Percentiles rank a stretch among this genome's conserved stretches.
Conservation (phyloP, 352 stramenopile species). For the Pythium phragmiticola region DNA sequence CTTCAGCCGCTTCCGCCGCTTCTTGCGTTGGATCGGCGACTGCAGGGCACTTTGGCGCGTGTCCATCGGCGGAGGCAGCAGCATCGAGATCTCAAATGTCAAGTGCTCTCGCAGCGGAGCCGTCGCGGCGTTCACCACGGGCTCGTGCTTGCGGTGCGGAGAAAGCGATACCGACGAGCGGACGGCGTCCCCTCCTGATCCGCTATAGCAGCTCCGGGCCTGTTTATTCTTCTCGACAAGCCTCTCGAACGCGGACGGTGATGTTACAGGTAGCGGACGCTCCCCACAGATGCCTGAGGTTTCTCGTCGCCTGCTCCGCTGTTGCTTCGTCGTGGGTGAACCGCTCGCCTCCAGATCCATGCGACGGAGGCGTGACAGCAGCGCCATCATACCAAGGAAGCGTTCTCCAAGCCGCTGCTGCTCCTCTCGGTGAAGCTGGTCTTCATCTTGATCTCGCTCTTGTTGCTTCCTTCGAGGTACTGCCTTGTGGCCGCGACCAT, state of each 20-base stretch:
- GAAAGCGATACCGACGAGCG: slow-evolving; percentile 2
- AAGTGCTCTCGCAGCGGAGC: slow-evolving; percentile 41
- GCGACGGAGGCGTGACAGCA: slow-evolving; percentile 41
- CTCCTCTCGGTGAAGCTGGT: slow-evolving; percentile 15
- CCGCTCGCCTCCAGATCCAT: slow-evolving; percentile 22
- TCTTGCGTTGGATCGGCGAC: slow-evolving; percentile 48
- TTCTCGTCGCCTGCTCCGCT: not conserved
- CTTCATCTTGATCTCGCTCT: not conserved
- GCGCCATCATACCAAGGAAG: slow-evolving; percentile 59
- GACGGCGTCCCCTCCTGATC: slow-evolving; percentile 5
- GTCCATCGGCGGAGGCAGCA: slow-evolving; percentile 51
- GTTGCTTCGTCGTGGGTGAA: not conserved
- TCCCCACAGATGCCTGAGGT: not conserved
- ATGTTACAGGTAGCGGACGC: not conserved
- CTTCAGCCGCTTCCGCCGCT: slow-evolving; percentile 30
- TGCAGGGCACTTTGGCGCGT: slow-evolving; percentile 46
- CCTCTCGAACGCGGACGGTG: not conserved
- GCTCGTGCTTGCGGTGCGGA: slow-evolving; percentile 22
- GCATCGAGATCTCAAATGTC: slow-evolving; percentile 68
- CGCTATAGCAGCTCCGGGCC: not conserved
- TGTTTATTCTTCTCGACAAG: slow-evolving; percentile 9
- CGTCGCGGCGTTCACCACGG: slow-evolving; percentile 34
- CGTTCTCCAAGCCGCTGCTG: slow-evolving; percentile 48
- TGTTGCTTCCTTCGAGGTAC: not conserved
- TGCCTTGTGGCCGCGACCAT: not conserved